Evolutionary conservation across 2,329 filamentous ascomycete genomes (phyloP), one percentile per base, ranked within the genome.

Genomic region (Sporothrix dimorphospora): DNA sequence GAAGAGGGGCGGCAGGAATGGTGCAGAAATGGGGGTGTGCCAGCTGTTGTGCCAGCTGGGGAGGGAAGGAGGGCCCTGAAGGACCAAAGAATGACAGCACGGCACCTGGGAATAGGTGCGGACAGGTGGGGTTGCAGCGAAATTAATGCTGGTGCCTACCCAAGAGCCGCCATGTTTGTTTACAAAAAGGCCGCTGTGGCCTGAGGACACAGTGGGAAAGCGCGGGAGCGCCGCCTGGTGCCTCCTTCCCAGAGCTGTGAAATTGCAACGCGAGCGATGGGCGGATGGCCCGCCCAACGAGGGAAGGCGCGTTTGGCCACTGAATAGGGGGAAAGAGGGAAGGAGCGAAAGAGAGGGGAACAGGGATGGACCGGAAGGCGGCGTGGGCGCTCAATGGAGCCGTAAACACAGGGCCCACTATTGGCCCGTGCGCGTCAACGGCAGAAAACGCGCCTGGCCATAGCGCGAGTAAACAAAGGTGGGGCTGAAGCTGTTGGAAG

Each of bases 391-490:
- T 42, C 49, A 63, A 66, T 30, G 67, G 63, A 71, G 63, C 69
- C 11, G 61, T 65, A 65, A 45, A 49, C 63, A 66, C 57, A 38
- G 47, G 71, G 16, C 6, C 72, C 55, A 53, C 34, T 3, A 38
- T 16, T 74, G 74, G 74, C 70, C 74, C 71, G 74, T 75, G 74
- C 74, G 61, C 69, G 70, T 47, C 53, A 16, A 21, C 65, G 69
- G 72, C 70, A 72, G 70, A 71, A 74, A 69, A 67, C 71, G 71
- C 69, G 69, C 55, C 59, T 71, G 71, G 69, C 30, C 71, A 47
- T 71, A 68, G 73, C 71, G 73, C 71, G 71, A 68, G 53, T 71
- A 47, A 38, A 65, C 71, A 72, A 24, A 59, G n/a, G 27, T 27
- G 27, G 14, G 27, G 57, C 19, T 1, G 19, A 16, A 24, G 38